Evolutionary conservation across 23 red algal genomes (phyloP).

Genomic region (Rhodosorus marinus): DNA sequence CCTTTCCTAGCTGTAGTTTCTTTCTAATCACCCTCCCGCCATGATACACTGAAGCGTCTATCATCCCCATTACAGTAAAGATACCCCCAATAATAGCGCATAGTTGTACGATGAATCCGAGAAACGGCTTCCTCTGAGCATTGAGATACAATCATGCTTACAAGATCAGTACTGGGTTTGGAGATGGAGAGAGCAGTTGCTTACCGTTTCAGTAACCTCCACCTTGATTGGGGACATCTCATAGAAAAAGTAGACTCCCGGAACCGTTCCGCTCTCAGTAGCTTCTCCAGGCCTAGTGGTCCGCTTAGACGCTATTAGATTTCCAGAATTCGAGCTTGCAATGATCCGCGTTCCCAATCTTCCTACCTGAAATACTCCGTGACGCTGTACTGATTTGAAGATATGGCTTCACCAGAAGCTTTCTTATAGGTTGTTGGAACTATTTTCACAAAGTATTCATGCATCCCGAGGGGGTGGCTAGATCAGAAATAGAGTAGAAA

Average conservation of each 20-base stretch:
- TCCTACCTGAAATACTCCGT: neutral
- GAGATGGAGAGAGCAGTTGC: too few species aligned
- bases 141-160: too few species aligned
- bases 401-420: conserved; percentile 1
- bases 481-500: too few species aligned
- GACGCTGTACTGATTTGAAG: conserved; percentile 18
- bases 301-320: too few species aligned
- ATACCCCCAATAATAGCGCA: conserved; percentile 88
- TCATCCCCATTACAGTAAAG: conserved; percentile 63
- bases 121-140: conserved; percentile 13
- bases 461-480: conserved; percentile 29
- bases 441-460: conserved; percentile 80
- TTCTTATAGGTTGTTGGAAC: conserved; percentile 72
- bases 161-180: too few species aligned
- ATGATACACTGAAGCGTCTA: conserved; percentile 6
- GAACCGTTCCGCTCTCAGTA: too few species aligned
- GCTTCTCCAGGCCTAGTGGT: too few species aligned
- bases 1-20: conserved; percentile 16
- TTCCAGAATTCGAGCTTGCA: too few species aligned
- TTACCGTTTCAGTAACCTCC: too few species aligned
- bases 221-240: conserved; percentile 66
- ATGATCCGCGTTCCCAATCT: neutral
- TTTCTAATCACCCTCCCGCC: neutral
- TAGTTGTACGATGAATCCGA: conserved; percentile 89
- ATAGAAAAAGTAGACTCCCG: conserved; percentile 76